Conservation (phyloP, 371 early-diverging fungal species). For the Mucor plumbeus region DNA sequence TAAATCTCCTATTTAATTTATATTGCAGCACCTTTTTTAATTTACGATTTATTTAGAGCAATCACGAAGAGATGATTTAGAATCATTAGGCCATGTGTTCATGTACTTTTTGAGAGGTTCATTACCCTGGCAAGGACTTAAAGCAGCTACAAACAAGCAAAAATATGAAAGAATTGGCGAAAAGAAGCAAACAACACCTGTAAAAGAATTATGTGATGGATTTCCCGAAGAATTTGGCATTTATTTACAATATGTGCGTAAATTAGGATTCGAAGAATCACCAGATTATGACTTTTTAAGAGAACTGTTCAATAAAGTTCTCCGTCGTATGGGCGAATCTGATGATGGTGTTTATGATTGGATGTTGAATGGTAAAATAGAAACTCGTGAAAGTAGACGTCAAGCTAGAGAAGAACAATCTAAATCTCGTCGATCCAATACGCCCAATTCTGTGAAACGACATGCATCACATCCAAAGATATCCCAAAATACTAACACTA, state of each 20-base stretch:
- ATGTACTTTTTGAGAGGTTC: conserved; percentile 98
- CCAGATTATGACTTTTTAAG: conserved; percentile 95
- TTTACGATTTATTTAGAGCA: conserved; percentile 68
- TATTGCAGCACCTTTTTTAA: conserved; percentile 3
- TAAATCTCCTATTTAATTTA: background rate
- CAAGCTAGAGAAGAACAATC: conserved; percentile 34
- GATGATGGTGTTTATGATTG: conserved; percentile 98
- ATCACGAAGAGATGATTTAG: conserved; percentile 98
- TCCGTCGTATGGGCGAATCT: conserved; percentile 73
- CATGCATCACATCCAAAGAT: conserved; percentile 36
- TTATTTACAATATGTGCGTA: conserved; percentile 93
- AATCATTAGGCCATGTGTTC: conserved; percentile 98
- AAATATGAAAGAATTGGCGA: conserved; percentile 99
- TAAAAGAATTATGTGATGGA: conserved; percentile 93
- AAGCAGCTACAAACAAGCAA: conserved; percentile 98
- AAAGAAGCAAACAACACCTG: conserved; percentile 93
- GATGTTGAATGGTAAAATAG: conserved; percentile 72
- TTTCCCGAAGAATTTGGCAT: conserved; percentile 95
- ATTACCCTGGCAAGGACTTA: conserved; percentile 99
- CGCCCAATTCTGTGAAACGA: conserved; percentile 28
- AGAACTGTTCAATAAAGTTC: conserved; percentile 85
- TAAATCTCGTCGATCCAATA: conserved; percentile 24
- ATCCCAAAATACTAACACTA: conserved; percentile 11
- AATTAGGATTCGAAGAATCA: conserved; percentile 94
- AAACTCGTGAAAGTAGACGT: conserved; percentile 33